Conservation (phyloP, 306 rosid genomes). For the Sicyos baderoa region DNA sequence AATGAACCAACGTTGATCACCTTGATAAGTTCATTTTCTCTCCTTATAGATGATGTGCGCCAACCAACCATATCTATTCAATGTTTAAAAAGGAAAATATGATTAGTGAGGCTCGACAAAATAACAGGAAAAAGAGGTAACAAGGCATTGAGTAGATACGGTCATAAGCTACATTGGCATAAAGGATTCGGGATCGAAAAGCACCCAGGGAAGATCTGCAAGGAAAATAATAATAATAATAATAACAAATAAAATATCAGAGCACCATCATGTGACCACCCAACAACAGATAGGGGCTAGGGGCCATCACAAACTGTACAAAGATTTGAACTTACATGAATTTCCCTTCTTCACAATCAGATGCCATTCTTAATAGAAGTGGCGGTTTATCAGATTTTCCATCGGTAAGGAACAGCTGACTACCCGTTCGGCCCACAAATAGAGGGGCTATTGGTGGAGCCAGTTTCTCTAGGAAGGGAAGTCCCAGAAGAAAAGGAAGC, state of each 20-base stretch:
- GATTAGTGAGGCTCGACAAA: conserved; percentile 3
- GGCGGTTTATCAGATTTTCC: conserved; percentile 83
- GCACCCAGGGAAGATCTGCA: conserved; percentile 85
- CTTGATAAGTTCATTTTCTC: conserved; percentile 68
- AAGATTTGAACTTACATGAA: conserved; percentile 53
- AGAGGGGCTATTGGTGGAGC: conserved; percentile 79
- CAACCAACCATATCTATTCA: conserved; percentile 92
- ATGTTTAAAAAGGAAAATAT: conserved; percentile 28
- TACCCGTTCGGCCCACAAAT: conserved; percentile 77
- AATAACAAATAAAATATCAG: too few relatives aligned
- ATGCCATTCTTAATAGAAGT: conserved; percentile 87
- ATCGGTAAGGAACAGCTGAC: conserved; percentile 89
- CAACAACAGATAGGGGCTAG: neutral
- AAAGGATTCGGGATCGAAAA: conserved; percentile 59
- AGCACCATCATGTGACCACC: neutral
- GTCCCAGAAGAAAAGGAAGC: conserved; percentile 86
- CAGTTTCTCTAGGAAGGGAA: conserved; percentile 74
- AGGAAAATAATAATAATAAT: neutral
- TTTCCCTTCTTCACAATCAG: conserved; percentile 71
- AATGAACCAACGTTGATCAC: conserved; percentile 28
- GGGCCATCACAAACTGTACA: neutral
- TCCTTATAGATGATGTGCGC: conserved; percentile 97
- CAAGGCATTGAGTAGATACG: conserved; percentile 52
- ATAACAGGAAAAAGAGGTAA: neutral
- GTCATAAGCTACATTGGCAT: conserved; percentile 92